These are phyloP conservation scores for Cystobasidium ongulense DNA, from an alignment of 768 basidiomycete genomes.

Conservation along the genomic window DNA sequence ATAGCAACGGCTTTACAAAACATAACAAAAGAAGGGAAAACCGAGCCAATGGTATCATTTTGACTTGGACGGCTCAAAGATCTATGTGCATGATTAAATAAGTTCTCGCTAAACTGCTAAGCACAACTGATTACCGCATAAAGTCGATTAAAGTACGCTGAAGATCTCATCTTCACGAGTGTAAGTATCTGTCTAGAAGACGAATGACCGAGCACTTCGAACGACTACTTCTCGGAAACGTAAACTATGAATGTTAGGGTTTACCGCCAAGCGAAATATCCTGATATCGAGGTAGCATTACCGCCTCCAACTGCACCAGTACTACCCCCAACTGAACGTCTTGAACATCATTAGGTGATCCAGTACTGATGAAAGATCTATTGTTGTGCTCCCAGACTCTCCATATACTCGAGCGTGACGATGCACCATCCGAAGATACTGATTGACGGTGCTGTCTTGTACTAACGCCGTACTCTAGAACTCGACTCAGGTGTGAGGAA, in stretches of 20 bases:
- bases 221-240: too few species aligned
- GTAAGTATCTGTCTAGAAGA: too few species aligned
- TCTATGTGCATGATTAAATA: too few species aligned
- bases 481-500: neutral
- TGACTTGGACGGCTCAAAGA: too few species aligned
- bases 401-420: neutral
- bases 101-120: too few species aligned
- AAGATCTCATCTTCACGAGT: too few species aligned
- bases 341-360: constrained; percentile 20
- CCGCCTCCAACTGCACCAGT: constrained; percentile 1
- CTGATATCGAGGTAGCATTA: neutral
- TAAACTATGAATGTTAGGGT: neutral
- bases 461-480: neutral
- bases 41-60: too few species aligned
- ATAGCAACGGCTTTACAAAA: too few species aligned
- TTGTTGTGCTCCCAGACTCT: neutral
- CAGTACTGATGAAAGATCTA: neutral
- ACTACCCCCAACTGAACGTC: constrained; percentile 17
- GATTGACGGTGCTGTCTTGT: neutral
- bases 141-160: too few species aligned
- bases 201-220: too few species aligned
- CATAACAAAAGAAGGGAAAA: too few species aligned
- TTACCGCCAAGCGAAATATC: neutral
- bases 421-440: neutral
- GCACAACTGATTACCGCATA: too few species aligned